Base-by-base conservation (phyloP, 495 filamentous ascomycete species). In the Penicillium crystallinum region DNA sequence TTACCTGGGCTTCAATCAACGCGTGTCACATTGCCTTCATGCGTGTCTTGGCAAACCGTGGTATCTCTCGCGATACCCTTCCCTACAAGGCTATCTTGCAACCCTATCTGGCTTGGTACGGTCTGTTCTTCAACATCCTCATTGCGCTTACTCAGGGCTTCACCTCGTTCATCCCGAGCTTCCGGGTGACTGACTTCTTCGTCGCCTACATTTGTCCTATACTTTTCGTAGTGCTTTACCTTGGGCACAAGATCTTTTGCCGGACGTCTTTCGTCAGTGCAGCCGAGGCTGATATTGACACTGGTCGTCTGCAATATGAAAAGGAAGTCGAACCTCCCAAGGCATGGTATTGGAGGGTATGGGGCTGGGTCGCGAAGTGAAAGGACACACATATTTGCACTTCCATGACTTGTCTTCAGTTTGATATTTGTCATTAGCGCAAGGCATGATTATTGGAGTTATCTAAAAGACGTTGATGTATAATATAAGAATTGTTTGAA, bases 141-240 rank as follows among this genome's bases (percentile, higher is more conserved):
- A 80, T 87, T 50, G 73, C 78, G 31, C 43, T 87, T 3, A 84
- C 81, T 1, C 81, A 85, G 61, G 83, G 83, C 1, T 87, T 87
- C 61, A 82, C 77, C 0, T 70, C 74, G 7, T 87, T 84, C 61
- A 80, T 86, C 31, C 75, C 76, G 2, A 44, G 33, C 2, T 86
- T 83, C 77, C 63, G 62, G 49, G 71, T 70, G 5, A 66, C 66
- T 45, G 63, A 67, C 41, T 83, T 83, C 50, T 81, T 83, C 22
- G 70, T 75, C 0, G 69, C 75, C 0, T 84, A 84, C 44, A 69
- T 81, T 48, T 78, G 74, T 41, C 54, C 81, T 0, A 79, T 82
- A 15, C 47, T 84, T 14, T 84, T 81, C 30, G 55, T 68, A 8
- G 66, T 76, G 14, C 58, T 83, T 15, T 81, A 74, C 43, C 19